phyloP scores from a whole-genome alignment of 176 grass and related monocot species.

The Dactylis glomerata region DNA sequence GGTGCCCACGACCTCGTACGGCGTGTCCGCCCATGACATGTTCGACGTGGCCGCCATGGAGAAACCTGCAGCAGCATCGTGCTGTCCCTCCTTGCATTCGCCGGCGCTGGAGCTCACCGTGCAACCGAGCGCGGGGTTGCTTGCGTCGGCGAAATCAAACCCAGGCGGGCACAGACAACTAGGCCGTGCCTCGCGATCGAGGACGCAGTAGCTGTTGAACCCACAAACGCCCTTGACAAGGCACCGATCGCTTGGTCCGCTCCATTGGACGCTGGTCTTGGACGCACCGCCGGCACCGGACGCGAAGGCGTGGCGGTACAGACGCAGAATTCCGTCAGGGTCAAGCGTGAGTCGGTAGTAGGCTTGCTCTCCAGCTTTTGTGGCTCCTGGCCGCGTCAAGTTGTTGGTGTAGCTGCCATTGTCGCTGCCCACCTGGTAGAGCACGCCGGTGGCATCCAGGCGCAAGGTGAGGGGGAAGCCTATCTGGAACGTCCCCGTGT shows the following conservation, averaged over 20 bases:
- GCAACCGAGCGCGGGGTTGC: not conserved
- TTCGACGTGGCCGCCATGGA: not conserved
- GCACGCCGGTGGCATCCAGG: not conserved
- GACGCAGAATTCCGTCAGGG: not conserved
- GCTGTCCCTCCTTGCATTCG: not conserved
- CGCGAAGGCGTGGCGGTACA: not conserved
- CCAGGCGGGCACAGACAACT: not conserved
- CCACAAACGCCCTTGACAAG: not conserved
- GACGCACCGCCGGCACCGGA: not conserved
- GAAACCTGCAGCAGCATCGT: not conserved
- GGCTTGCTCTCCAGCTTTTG: not conserved
- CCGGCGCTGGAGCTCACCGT: not conserved
- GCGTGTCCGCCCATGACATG: not conserved
- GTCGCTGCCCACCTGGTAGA: not conserved
- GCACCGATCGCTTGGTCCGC: not conserved
- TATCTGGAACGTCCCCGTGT: not conserved
- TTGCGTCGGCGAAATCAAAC: not conserved
- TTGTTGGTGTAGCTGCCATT: not conserved
- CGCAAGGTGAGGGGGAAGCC: not conserved
- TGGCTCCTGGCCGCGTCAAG: not conserved
- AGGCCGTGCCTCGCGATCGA: not conserved
- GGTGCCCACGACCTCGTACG: not conserved
- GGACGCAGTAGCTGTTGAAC: not conserved
- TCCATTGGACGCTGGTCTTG: not conserved
- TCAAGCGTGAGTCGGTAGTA: not conserved